Evolutionary conservation across 2,329 filamentous ascomycete genomes (phyloP), one percentile per base, ranked within the genome.

Genomic region (Hawksworthiomyces lignivorus): DNA sequence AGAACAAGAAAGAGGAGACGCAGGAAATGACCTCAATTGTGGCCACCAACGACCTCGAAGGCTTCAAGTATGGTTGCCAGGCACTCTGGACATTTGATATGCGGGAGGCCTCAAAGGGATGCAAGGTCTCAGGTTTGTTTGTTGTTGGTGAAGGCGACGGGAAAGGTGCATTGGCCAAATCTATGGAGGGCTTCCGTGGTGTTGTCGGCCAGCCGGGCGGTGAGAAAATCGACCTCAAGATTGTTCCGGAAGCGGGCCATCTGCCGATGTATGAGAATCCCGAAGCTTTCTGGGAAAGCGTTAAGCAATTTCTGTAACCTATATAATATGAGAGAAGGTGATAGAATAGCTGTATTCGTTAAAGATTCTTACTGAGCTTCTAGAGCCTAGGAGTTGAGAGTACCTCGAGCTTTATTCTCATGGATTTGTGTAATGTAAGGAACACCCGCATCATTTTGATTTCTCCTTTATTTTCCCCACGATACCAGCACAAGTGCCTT

Each of bases 191-290:
- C 12, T 87, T 89, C 72, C 77, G 71, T 41, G 69, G 62, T 0
- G 57, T 65, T 15, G 58, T 87, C 31, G 80, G 82, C 0, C 59
- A 65, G 9, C 59, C 65, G 10, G 57, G 60, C 0, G 75, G 73
- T 0, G 73, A 72, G 0, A n/a, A n/a, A n/a, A n/a, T n/a, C n/a
- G 70, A 76, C 45, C 70, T 88, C 50, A 77, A 72, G 56, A 61
- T 84, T 44, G 74, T 94, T 9, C 75, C 84, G 0, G 65, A 72
- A 8, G 79, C 86, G 0, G 87, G 87, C 0, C 87, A 94, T 65
- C 62, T 94, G 54, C 87, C 87, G 1, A 94, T 94, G 85, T 80
- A 80, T 36, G 87, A 72, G 21, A 75, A 76, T 34, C 67, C 90
- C 3, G 63, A 68, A 31, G 65, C 59, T 8, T 85, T 84, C 48